phyloP scores from a whole-genome alignment of 345 rosid genomes.

The Eutrema japonicum region DNA sequence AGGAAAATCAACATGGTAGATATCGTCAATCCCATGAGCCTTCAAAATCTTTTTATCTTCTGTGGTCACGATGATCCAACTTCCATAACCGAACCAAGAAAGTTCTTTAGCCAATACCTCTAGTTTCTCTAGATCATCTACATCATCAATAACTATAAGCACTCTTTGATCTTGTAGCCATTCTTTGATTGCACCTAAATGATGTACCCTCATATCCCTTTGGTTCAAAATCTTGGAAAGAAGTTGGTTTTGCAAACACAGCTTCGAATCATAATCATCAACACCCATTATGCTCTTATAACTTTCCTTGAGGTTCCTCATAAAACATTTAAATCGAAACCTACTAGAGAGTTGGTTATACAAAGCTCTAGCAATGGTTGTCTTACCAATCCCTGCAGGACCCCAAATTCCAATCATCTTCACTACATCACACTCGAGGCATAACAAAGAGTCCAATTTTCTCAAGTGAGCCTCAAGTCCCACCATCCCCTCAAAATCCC shows the following conservation, averaged over 20 bases:
- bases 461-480: background rate
- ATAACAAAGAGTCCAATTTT: background rate
- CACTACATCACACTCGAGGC: background rate
- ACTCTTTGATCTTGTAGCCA: background rate
- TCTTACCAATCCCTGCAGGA: slow-evolving; percentile 7
- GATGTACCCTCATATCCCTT: background rate
- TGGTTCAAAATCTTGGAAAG: background rate
- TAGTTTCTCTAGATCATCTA: background rate
- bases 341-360: background rate
- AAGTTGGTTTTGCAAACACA: background rate
- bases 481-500: background rate
- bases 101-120: background rate
- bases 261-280: background rate
- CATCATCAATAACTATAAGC: background rate
- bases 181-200: background rate
- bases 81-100: slow-evolving; percentile 41
- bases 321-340: background rate
- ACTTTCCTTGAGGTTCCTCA: background rate
- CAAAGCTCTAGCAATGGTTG: slow-evolving; percentile 12
- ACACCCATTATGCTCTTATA: background rate
- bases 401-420: slow-evolving; percentile 10
- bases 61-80: background rate
- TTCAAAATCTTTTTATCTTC: slow-evolving; percentile 13
- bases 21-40: background rate
- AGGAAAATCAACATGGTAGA: slow-evolving; percentile 19